Evolutionary conservation across 768 basidiomycete species (phyloP).

Genomic region (Hydnum rufescens): DNA sequence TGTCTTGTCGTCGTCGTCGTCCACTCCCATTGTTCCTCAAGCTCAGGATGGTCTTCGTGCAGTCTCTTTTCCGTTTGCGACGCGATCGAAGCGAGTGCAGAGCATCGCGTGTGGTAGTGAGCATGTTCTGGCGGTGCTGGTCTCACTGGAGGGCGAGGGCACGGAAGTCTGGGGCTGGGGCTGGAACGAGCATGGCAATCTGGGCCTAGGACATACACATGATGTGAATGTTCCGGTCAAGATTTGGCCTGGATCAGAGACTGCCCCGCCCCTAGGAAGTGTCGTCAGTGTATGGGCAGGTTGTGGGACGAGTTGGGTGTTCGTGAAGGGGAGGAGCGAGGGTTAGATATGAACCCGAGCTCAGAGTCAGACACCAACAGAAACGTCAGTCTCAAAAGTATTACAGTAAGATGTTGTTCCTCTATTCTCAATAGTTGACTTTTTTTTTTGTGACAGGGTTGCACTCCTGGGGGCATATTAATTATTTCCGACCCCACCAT

Average conservation of each 20-base stretch:
- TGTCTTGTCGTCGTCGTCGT: neutral
- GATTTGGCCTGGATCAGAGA: constrained; percentile 28
- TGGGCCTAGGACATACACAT: constrained; percentile 43
- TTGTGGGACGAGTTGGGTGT: constrained; percentile 33
- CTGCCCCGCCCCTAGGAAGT: constrained; percentile 2
- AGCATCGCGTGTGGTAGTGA: constrained; percentile 62
- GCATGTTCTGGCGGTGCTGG: constrained; percentile 38
- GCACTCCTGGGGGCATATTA: neutral
- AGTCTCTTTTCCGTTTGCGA: constrained; percentile 18
- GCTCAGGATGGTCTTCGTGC: constrained; percentile 12
- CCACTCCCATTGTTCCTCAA: constrained; percentile 14
- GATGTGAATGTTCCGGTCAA: constrained; percentile 32
- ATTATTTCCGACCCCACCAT: constrained; percentile 5
- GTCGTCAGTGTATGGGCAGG: constrained; percentile 25
- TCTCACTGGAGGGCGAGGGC: neutral
- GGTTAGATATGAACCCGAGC: neutral
- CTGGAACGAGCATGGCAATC: constrained; percentile 97
- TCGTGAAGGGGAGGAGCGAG: constrained; percentile 9
- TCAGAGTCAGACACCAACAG: no score
- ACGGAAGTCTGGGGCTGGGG: constrained; percentile 68
- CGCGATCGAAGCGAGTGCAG: constrained; percentile 7
- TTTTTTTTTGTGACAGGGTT: neutral
- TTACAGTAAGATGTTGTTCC: no score
- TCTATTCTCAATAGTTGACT: no score
- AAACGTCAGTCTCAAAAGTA: no score